A percentile compares a stretch with the other conserved stretches of the same genome.
Evolutionary conservation across 495 filamentous ascomycete species (phyloP).

Genomic region (Neurospora sp.): DNA sequence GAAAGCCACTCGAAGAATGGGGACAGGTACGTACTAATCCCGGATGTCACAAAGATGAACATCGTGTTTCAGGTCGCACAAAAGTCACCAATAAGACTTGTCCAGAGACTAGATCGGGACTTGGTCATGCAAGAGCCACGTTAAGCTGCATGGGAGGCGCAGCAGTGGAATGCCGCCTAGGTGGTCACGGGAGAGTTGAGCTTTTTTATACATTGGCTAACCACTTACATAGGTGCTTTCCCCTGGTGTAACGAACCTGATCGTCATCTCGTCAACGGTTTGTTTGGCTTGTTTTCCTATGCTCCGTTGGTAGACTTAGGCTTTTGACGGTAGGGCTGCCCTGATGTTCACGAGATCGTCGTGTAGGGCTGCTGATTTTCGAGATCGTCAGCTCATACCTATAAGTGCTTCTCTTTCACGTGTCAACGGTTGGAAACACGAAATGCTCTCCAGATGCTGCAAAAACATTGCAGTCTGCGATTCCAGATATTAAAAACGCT

Average conservation of each 20-base stretch:
- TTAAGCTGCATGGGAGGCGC: background rate
- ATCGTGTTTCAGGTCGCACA: background rate
- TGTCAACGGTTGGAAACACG: background rate
- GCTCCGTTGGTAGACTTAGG: background rate
- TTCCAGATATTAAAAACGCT: background rate
- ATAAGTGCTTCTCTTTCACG: background rate
- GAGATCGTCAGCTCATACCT: background rate
- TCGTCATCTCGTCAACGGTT: background rate
- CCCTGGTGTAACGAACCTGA: background rate
- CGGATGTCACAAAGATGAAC: background rate
- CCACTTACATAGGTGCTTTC: background rate
- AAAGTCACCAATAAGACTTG: background rate
- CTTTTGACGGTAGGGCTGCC: background rate
- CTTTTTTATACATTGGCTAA: background rate
- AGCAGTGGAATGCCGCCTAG: background rate
- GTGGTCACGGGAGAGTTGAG: background rate
- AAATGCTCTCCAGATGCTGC: background rate
- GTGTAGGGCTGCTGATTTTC: background rate
- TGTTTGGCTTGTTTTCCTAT: background rate
- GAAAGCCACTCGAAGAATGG: background rate
- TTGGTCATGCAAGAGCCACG: background rate
- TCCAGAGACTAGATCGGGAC: background rate
- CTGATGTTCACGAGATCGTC: background rate
- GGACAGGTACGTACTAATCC: background rate
- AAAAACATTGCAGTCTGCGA: background rate